Evolutionary conservation across 495 filamentous ascomycete species (phyloP).

Genomic region (Tricharina praecox): DNA sequence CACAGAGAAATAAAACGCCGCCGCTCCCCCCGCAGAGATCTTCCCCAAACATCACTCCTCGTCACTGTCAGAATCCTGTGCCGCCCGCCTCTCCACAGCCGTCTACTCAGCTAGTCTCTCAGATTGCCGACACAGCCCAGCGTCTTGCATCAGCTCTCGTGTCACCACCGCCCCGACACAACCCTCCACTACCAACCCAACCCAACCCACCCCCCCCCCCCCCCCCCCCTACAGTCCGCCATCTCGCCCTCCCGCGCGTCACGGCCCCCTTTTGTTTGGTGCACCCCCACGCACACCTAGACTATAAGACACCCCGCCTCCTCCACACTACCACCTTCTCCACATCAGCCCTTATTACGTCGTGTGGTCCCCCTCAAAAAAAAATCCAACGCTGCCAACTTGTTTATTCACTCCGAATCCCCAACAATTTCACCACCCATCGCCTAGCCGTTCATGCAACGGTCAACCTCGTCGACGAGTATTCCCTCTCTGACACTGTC

Average conservation of each 20-base stretch:
- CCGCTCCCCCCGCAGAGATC: too few relatives aligned
- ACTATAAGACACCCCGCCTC: conserved; percentile 9
- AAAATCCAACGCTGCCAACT: not conserved
- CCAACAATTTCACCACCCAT: conserved; percentile 2
- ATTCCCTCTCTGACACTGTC: conserved; percentile 6
- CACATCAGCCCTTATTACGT: conserved; percentile 5
- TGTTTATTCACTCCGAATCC: not conserved
- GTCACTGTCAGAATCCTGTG: too few relatives aligned
- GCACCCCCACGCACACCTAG: conserved; percentile 3
- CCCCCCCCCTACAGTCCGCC: too few relatives aligned
- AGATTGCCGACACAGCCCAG: conserved; percentile 8
- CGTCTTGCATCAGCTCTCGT: conserved; percentile 3
- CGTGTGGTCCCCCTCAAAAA: conserved; percentile 1
- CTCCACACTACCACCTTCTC: conserved; percentile 8
- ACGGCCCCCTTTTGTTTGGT: conserved; percentile 6
- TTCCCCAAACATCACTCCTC: too few relatives aligned
- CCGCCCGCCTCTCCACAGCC: conserved; percentile 5
- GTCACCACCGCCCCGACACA: conserved; percentile 1
- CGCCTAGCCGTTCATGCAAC: conserved; percentile 6
- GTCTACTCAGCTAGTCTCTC: conserved; percentile 1
- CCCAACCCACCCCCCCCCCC: too few relatives aligned
- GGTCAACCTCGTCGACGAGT: conserved; percentile 6
- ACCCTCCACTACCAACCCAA: not conserved
- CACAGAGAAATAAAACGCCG: too few relatives aligned
- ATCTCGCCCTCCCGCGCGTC: conserved; percentile 1